phyloP scores from a whole-genome alignment of 306 rosid genomes.

The Leucaena leucocephala region DNA sequence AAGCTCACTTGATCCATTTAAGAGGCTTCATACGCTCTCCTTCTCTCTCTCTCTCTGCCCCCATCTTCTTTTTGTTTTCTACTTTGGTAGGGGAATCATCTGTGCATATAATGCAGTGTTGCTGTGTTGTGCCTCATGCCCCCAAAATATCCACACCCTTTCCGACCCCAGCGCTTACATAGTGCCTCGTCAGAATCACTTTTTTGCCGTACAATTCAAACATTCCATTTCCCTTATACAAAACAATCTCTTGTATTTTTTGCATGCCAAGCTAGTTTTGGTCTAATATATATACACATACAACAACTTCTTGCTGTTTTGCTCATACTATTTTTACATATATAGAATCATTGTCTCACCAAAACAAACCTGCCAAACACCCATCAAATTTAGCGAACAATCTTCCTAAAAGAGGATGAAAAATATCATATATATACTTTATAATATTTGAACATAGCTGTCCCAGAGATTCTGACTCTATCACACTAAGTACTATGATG shows the following conservation, averaged over 20 bases:
- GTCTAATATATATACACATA: neutral
- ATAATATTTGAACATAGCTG: constrained; percentile 11
- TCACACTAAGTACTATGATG: constrained; percentile 3
- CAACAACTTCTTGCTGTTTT: constrained; percentile 11
- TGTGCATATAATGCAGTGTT: constrained; percentile 35
- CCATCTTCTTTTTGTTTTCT: constrained; percentile 41
- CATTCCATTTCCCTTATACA: constrained; percentile 6
- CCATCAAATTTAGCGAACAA: neutral
- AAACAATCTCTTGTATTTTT: neutral
- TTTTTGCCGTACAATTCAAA: constrained; percentile 31
- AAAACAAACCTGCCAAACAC: constrained; percentile 19
- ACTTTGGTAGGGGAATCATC: constrained; percentile 38
- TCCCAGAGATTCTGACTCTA: constrained; percentile 16
- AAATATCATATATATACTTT: neutral
- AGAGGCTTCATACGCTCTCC: neutral
- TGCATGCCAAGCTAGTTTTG: constrained; percentile 23
- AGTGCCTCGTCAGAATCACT: constrained; percentile 35
- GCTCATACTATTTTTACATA: neutral
- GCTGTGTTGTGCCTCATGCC: constrained; percentile 39
- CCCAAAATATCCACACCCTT: constrained; percentile 30
- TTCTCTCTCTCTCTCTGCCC: neutral
- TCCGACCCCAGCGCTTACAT: constrained; percentile 17
- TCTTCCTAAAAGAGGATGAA: neutral
- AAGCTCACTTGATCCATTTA: neutral
- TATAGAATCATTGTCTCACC: neutral